phyloP scores from a whole-genome alignment of 495 filamentous ascomycete genomes.

The Cairneyella variabilis region DNA sequence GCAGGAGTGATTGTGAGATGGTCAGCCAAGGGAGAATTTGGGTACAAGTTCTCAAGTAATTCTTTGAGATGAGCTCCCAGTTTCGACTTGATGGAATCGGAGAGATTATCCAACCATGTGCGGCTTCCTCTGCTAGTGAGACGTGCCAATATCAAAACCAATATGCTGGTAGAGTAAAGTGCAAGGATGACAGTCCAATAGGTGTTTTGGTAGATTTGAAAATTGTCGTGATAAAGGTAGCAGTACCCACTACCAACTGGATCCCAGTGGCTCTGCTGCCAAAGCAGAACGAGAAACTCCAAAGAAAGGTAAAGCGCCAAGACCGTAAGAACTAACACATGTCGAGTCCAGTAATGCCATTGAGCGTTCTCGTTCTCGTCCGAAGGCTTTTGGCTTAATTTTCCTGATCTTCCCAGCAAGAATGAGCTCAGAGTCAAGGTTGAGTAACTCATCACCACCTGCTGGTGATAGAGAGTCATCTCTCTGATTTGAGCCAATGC shows the following conservation, averaged over 20 bases:
- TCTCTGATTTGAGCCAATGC: not conserved
- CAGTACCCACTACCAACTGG: not conserved
- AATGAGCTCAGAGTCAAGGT: conserved; percentile 9
- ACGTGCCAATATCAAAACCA: not conserved
- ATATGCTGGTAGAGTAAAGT: not conserved
- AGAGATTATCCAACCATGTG: not conserved
- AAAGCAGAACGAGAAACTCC: not conserved
- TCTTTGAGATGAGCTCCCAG: too few relatives aligned
- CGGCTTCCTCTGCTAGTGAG: not conserved
- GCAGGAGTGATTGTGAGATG: too few relatives aligned
- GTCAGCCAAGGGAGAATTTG: too few relatives aligned
- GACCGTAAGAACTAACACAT: not conserved
- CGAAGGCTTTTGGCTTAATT: too few relatives aligned
- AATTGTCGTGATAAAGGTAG: conserved; percentile 1
- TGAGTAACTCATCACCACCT: conserved; percentile 4
- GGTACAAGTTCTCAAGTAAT: not conserved
- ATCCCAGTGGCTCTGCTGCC: not conserved
- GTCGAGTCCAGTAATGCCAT: not conserved
- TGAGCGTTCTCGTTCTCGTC: not conserved
- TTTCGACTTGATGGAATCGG: too few relatives aligned
- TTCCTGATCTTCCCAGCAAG: not conserved
- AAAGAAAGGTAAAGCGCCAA: not conserved
- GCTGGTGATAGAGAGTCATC: conserved; percentile 8
- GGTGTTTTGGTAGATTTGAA: not conserved
- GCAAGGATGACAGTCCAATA: not conserved